phyloP scores from a whole-genome alignment of 2,329 filamentous ascomycete species.

The Fusarium phyllophilum region DNA sequence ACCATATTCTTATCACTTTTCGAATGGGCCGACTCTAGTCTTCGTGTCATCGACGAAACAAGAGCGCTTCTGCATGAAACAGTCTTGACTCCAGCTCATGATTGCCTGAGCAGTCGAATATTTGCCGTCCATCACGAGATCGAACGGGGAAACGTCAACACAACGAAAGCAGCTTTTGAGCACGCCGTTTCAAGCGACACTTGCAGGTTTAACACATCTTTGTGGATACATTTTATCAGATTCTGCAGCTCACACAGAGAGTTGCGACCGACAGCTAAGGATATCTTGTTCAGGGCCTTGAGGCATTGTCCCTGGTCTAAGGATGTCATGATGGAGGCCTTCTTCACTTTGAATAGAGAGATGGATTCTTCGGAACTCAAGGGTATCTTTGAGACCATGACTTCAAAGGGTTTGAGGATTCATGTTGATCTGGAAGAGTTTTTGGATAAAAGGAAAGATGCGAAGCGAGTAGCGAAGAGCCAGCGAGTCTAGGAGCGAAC shows the following conservation, averaged over 20 bases:
- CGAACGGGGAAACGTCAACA: constrained; percentile 59
- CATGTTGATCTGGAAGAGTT: constrained; percentile 64
- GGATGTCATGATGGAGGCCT: constrained; percentile 62
- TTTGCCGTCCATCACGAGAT: constrained; percentile 65
- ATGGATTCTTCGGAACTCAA: constrained; percentile 61
- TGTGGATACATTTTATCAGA: constrained; percentile 64
- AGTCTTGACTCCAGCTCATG: constrained; percentile 53
- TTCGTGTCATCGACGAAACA: constrained; percentile 80
- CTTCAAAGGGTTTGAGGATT: constrained; percentile 60
- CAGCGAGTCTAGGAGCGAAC: too few relatives aligned
- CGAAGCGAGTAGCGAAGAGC: constrained; percentile 13
- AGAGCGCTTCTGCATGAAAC: constrained; percentile 70
- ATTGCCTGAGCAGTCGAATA: constrained; percentile 56
- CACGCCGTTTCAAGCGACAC: constrained; percentile 56
- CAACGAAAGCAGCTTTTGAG: constrained; percentile 62
- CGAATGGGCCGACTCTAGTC: constrained; percentile 77
- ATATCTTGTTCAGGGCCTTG: constrained; percentile 60
- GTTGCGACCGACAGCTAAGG: constrained; percentile 55
- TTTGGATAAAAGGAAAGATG: constrained; percentile 48
- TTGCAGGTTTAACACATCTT: constrained; percentile 52
- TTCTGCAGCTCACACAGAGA: constrained; percentile 56
- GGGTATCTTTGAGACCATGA: constrained; percentile 59
- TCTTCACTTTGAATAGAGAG: constrained; percentile 54
- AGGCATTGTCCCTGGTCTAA: constrained; percentile 62
- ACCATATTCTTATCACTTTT: constrained; percentile 78